Conservation (phyloP, 495 filamentous ascomycete species). For the Neurospora pannonica region DNA sequence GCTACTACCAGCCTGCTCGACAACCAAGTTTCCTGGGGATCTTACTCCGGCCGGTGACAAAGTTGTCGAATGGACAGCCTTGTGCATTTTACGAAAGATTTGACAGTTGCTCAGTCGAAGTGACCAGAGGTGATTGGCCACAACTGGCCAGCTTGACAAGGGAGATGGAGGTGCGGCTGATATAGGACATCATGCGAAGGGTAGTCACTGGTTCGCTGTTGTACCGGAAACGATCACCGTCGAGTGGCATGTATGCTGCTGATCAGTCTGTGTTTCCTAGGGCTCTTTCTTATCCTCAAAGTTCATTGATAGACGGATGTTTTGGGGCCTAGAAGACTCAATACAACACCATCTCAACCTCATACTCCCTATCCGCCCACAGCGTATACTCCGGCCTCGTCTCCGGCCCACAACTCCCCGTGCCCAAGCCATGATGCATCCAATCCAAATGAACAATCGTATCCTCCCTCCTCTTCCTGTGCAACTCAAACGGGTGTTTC, state of each 20-base stretch:
- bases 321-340: neutral
- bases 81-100: neutral
- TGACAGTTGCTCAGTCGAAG: rapidly evolving
- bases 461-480: constrained; percentile 32
- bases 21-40: too few species aligned
- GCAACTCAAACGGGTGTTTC: constrained; percentile 52
- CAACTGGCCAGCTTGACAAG: neutral
- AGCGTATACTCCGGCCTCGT: constrained; percentile 43
- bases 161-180: neutral
- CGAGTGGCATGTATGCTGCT: neutral
- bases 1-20: too few species aligned
- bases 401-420: constrained; percentile 42
- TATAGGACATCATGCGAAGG: neutral
- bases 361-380: constrained; percentile 31
- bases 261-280: neutral
- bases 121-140: neutral
- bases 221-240: neutral
- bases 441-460: constrained; percentile 53
- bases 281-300: neutral
- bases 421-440: constrained; percentile 46
- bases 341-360: constrained; percentile 38
- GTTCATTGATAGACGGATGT: neutral
- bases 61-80: neutral
- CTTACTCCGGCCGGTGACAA: neutral
- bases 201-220: neutral